Evolutionary conservation across 2,329 filamentous ascomycete species (phyloP).

Genomic region (Tolypocladium ovalisporum): DNA sequence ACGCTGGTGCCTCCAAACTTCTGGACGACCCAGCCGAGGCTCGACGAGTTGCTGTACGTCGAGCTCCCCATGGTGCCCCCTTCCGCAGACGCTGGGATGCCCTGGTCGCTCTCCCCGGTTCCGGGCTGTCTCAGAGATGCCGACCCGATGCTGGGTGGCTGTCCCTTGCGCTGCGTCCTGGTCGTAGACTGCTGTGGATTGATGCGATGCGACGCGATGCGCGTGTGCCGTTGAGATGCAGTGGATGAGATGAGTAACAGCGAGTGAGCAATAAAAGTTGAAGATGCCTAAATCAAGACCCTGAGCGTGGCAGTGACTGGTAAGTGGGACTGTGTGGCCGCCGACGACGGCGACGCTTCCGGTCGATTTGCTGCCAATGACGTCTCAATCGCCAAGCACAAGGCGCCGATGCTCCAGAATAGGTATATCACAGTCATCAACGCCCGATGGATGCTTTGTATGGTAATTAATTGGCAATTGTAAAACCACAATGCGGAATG

Average conservation of each 20-base stretch:
- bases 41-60: slow-evolving; percentile 22
- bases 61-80: slow-evolving; percentile 19
- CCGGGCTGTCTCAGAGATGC: not conserved
- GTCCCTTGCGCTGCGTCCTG: not conserved
- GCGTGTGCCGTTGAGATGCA: not conserved
- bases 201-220: not conserved
- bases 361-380: not conserved
- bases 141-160: not conserved
- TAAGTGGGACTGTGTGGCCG: not conserved
- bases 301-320: not conserved
- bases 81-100: not conserved
- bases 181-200: too few relatives aligned
- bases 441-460: not conserved
- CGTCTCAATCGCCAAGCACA: not conserved
- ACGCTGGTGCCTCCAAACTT: slow-evolving; percentile 95
- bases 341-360: not conserved
- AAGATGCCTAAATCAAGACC: not conserved
- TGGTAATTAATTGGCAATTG: not conserved
- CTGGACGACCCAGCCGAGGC: slow-evolving; percentile 69
- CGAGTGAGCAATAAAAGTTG: not conserved
- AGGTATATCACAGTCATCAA: not conserved
- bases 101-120: not conserved
- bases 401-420: not conserved
- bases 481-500: too few relatives aligned
- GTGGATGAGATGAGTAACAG: not conserved